These are phyloP conservation scores for Mucor piriformis DNA, from an alignment of 371 early-diverging fungal genomes.

Conservation along the genomic window DNA sequence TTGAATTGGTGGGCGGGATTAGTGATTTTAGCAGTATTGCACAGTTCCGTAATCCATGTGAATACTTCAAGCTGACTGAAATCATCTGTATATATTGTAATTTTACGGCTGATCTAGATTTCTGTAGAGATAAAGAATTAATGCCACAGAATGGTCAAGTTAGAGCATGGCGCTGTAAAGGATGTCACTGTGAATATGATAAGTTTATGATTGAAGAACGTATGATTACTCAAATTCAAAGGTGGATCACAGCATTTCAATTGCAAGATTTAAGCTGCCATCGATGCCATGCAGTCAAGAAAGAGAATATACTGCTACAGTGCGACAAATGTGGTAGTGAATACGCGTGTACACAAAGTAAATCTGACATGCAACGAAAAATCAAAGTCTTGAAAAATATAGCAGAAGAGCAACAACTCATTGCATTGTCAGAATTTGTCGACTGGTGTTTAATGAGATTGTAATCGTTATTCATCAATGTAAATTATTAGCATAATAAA, in stretches of 20 bases:
- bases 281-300: slow-evolving; percentile 80
- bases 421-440: background rate
- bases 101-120: slow-evolving; percentile 82
- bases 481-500: too few species aligned
- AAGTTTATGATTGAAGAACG: slow-evolving; percentile 73
- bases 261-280: slow-evolving; percentile 85
- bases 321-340: slow-evolving; percentile 64
- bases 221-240: slow-evolving; percentile 71
- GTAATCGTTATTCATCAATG: background rate
- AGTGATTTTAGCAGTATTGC: slow-evolving; percentile 83
- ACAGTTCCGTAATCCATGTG: slow-evolving; percentile 79
- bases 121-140: slow-evolving; percentile 81
- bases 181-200: slow-evolving; percentile 79
- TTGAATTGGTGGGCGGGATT: slow-evolving; percentile 66
- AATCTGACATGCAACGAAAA: slow-evolving; percentile 51
- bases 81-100: slow-evolving; percentile 89
- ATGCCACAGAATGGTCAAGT: slow-evolving; percentile 54
- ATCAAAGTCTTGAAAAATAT: slow-evolving; percentile 68
- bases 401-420: slow-evolving; percentile 61
- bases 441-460: slow-evolving; percentile 2
- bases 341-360: slow-evolving; percentile 53
- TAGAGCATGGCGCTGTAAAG: slow-evolving; percentile 57
- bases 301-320: slow-evolving; percentile 68
- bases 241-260: slow-evolving; percentile 70
- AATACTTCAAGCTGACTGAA: slow-evolving; percentile 74